Evolutionary conservation across 2,329 filamentous ascomycete genomes (phyloP).

Genomic region (Cladorrhinum sp.): DNA sequence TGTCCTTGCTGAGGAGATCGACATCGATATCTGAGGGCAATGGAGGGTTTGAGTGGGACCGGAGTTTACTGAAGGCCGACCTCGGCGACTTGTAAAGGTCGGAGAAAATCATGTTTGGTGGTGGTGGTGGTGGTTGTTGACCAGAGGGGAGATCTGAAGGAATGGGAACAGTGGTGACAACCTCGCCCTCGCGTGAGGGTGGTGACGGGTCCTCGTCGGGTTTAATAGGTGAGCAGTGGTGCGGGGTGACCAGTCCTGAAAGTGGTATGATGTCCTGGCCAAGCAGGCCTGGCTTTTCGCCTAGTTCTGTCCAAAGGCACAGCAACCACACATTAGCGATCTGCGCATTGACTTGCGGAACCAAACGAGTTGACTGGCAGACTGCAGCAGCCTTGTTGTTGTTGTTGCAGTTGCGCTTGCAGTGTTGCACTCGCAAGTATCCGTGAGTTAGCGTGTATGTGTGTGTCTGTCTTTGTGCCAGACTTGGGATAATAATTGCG

Average conservation of each 20-base stretch:
- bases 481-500: no score
- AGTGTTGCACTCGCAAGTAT: background rate
- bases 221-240: constrained; percentile 26
- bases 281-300: constrained; percentile 19
- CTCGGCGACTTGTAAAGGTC: constrained; percentile 57
- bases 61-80: constrained; percentile 51
- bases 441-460: background rate
- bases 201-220: constrained; percentile 6
- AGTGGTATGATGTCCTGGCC: constrained; percentile 28
- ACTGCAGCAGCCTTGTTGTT: constrained; percentile 9
- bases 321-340: constrained; percentile 25
- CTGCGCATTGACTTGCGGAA: constrained; percentile 23
- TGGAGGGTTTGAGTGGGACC: constrained; percentile 34
- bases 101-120: constrained; percentile 54
- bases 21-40: constrained; percentile 50
- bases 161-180: constrained; percentile 21
- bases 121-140: constrained; percentile 2
- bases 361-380: constrained; percentile 9
- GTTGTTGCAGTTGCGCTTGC: constrained; percentile 1
- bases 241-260: constrained; percentile 24
- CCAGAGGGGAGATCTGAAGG: constrained; percentile 12
- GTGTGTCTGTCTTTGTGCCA: no score
- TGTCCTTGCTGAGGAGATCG: constrained; percentile 61
- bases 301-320: constrained; percentile 18
- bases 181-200: constrained; percentile 21